Evolutionary conservation across 352 stramenopile genomes (phyloP), one percentile per base, ranked within the genome.

Genomic region (Phytopythium sindhum): DNA sequence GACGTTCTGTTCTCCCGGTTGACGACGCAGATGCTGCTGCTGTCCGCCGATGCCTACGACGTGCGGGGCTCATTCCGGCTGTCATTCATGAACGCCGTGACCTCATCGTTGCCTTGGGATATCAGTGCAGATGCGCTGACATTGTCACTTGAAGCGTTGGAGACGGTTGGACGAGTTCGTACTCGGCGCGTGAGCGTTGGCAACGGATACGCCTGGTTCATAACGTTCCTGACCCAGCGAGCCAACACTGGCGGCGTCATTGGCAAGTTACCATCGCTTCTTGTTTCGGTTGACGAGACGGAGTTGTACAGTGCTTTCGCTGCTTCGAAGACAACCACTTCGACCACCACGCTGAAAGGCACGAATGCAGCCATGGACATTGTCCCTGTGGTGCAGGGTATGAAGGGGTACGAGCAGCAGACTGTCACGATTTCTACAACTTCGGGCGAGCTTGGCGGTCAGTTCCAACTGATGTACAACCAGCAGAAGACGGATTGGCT

Each of bases 371-470:
- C 77, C 51, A 52, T 98, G 14, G 74, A 84, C 14, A 80, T 93
- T 21, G 73, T 75, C 8, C 93, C 90, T 2, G 75, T 96, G 39
- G 87, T 98, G 7, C 72, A 89, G 21, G 88, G 83, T 12, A 97
- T 93, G 67, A 92, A 96, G 23, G 96, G 96, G 7, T 98, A 87
- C 58, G 94, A 98, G 37, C 89, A 98, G 65, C 96, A 98, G 61
- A 83, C 80, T 8, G 66, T 98, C 3, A 88, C 73, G 4, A 73
- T 98, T 15, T 76, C 72, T 2, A 84, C 88, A 1, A 86, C 80
- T 23, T 65, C 67, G 4, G 86, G 82, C 0, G 70, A 57, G 0
- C 82, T 98, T 2, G 81, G 84, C 14, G 96, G 96, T 10, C 78
- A 78, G 24, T 98, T 98, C 63, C 75, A 78, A 39, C 65, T 99